phyloP scores from a whole-genome alignment of 2,329 filamentous ascomycete genomes.

The Aspergillus sp. region DNA sequence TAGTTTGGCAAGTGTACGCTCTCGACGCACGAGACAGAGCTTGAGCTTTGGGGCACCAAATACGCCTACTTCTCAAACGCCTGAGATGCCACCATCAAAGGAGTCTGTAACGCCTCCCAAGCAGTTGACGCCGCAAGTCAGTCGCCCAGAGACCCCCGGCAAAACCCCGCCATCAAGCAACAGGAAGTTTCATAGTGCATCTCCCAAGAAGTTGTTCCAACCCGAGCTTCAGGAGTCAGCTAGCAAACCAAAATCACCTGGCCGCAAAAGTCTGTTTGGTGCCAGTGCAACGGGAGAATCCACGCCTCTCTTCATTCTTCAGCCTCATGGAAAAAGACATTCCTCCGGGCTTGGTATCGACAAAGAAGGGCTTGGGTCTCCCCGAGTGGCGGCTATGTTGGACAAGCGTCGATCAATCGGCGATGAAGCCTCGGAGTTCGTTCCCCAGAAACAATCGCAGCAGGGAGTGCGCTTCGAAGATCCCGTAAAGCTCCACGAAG shows the following conservation, averaged over 20 bases:
- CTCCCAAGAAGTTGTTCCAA: slow-evolving; percentile 50
- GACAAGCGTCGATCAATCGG: slow-evolving; percentile 71
- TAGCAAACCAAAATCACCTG: slow-evolving; percentile 36
- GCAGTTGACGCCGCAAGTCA: slow-evolving; percentile 45
- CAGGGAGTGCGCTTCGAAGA: slow-evolving; percentile 64
- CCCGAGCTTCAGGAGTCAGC: slow-evolving; percentile 41
- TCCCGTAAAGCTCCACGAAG: slow-evolving; percentile 60
- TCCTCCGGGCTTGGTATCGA: slow-evolving; percentile 70
- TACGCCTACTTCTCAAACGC: slow-evolving; percentile 42
- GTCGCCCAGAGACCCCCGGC: slow-evolving; percentile 48
- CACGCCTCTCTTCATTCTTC: slow-evolving; percentile 65
- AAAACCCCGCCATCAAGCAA: slow-evolving; percentile 53
- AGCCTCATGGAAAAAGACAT: slow-evolving; percentile 55
- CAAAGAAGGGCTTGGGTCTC: slow-evolving; percentile 70
- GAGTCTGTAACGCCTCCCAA: slow-evolving; percentile 40
- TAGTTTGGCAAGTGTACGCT: slow-evolving; percentile 54
- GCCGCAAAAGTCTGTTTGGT: slow-evolving; percentile 52
- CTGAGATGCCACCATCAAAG: slow-evolving; percentile 41
- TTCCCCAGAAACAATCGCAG: slow-evolving; percentile 49
- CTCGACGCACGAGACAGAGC: slow-evolving; percentile 49
- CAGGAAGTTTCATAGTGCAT: slow-evolving; percentile 47
- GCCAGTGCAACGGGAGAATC: slow-evolving; percentile 56
- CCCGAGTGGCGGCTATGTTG: slow-evolving; percentile 68
- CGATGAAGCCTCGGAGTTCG: slow-evolving; percentile 63
- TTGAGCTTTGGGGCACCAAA: slow-evolving; percentile 43